phyloP scores from a whole-genome alignment of 768 basidiomycete species.

The Phlegmacium glaucopus region DNA sequence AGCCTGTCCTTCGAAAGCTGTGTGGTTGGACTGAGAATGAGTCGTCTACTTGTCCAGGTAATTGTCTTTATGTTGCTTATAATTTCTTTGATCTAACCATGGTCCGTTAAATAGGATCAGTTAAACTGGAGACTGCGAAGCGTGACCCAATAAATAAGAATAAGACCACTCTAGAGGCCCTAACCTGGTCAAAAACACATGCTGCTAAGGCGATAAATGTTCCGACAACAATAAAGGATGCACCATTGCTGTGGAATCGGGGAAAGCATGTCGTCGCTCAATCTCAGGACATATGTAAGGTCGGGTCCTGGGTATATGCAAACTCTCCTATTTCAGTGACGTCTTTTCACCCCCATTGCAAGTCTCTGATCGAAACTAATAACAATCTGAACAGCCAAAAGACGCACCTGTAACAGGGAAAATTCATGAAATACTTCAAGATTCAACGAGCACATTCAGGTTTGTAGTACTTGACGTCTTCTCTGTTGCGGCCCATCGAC shows the following conservation, averaged over 20 bases:
- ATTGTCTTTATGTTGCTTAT: background rate
- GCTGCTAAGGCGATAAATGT: background rate
- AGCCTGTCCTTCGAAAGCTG: background rate
- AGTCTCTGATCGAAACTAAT: no score
- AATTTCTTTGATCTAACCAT: background rate
- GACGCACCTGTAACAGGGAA: no score
- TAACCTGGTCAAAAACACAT: background rate
- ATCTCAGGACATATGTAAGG: background rate
- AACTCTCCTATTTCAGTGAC: background rate
- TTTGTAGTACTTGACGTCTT: no score
- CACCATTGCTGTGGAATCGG: background rate
- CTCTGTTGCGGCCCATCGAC: background rate
- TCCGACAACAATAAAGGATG: background rate
- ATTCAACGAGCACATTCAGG: no score
- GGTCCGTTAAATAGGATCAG: background rate
- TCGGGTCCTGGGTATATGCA: background rate
- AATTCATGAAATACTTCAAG: no score
- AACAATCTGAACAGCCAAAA: background rate
- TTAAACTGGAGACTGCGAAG: background rate
- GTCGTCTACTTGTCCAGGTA: background rate
- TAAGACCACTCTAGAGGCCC: background rate
- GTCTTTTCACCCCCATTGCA: background rate
- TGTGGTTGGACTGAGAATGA: background rate
- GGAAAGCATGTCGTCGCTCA: background rate
- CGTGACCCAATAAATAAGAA: background rate